A percentile compares a stretch with the other conserved stretches of the same genome.
Conservation (phyloP, 257 asterid genomes). For the Datura wrightii region DNA sequence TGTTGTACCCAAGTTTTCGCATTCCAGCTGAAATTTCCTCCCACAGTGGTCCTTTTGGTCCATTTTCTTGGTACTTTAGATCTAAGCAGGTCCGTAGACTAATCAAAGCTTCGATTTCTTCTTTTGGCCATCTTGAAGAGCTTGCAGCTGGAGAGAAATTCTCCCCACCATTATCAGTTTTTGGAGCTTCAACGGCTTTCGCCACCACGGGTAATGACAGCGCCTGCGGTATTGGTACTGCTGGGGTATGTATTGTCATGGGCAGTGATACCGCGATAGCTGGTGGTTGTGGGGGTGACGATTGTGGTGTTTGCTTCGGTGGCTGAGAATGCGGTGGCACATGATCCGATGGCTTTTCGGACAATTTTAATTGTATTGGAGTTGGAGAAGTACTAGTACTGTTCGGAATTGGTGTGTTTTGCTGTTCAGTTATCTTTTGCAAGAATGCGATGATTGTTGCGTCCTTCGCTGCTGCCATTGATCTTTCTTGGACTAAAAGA, state of each 20-base stretch:
- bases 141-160: conserved; percentile 41
- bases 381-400: conserved; percentile 23
- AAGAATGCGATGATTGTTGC: conserved; percentile 73
- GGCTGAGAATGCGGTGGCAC: conserved; percentile 30
- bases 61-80: conserved; percentile 32
- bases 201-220: conserved; percentile 8
- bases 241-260: background rate
- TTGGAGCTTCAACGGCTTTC: conserved; percentile 1
- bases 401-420: conserved; percentile 42
- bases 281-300: conserved; percentile 23
- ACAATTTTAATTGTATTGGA: conserved; percentile 32
- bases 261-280: conserved; percentile 21
- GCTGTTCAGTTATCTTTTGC: conserved; percentile 62
- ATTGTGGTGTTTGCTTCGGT: background rate
- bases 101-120: conserved; percentile 74
- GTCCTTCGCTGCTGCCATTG: conserved; percentile 75
- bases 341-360: conserved; percentile 10
- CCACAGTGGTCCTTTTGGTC: conserved; percentile 72
- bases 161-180: conserved; percentile 29
- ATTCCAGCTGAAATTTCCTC: conserved; percentile 80
- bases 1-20: conserved; percentile 70
- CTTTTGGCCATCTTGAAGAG: conserved; percentile 74
- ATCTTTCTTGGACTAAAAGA: conserved; percentile 77
- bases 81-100: conserved; percentile 59
- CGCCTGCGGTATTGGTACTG: background rate